Conservation (phyloP, 805 yeast species). For the Yamadazyma akitaensis region DNA sequence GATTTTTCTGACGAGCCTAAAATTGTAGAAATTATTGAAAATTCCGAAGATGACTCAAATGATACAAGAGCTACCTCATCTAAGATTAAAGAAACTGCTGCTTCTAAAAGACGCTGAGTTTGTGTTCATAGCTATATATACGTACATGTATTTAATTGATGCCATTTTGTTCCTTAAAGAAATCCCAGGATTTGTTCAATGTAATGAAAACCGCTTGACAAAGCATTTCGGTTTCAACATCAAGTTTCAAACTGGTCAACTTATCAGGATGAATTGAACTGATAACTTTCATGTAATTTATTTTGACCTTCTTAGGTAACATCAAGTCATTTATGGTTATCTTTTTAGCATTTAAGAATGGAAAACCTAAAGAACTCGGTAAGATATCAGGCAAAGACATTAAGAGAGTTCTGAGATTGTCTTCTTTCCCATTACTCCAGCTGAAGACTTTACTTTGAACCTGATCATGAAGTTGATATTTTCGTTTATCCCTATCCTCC, state of each 20-base stretch:
- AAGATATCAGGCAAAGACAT: slow-evolving; percentile 65
- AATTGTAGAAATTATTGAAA: slow-evolving; percentile 13
- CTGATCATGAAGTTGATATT: slow-evolving; percentile 57
- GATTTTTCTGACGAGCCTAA: slow-evolving; percentile 8
- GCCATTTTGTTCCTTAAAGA: slow-evolving; percentile 57
- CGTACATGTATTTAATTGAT: slow-evolving; percentile 9
- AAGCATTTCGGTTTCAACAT: slow-evolving; percentile 71
- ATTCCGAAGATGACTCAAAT: slow-evolving; percentile 2
- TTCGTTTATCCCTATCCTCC: slow-evolving; percentile 33
- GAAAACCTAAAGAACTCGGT: slow-evolving; percentile 35
- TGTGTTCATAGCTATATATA: background rate
- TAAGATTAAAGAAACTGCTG: background rate
- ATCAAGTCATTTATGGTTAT: slow-evolving; percentile 71
- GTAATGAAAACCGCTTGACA: slow-evolving; percentile 85
- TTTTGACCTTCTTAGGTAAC: slow-evolving; percentile 83
- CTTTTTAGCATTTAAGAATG: slow-evolving; percentile 25
- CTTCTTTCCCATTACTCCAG: slow-evolving; percentile 78
- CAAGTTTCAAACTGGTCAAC: slow-evolving; percentile 42
- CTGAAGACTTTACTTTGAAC: slow-evolving; percentile 50
- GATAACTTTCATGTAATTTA: slow-evolving; percentile 78
- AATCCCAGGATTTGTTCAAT: slow-evolving; percentile 88
- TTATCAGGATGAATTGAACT: slow-evolving; percentile 85
- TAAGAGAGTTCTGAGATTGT: slow-evolving; percentile 74
- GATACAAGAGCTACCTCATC: background rate
- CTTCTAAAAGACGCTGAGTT: slow-evolving; percentile 3